A percentile compares a stretch with the other conserved stretches of the same genome.
Conservation (phyloP, 2,329 filamentous ascomycete species). For the Colletotrichum sp. region DNA sequence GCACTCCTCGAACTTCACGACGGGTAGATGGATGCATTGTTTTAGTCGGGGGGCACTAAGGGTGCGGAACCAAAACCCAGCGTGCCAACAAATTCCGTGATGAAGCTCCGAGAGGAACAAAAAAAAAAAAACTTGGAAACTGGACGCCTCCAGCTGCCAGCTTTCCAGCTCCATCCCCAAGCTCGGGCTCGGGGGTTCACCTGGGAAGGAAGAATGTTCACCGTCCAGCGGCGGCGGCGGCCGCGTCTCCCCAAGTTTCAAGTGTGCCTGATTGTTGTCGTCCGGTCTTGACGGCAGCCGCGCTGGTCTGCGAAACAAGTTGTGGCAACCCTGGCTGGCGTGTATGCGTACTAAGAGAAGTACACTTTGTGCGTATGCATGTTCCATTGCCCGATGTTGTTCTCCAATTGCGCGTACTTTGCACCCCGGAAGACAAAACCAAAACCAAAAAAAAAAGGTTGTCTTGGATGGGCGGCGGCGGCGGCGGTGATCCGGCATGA, state of each 20-base stretch:
- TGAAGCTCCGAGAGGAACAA: background rate
- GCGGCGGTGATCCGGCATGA: constrained; percentile 1
- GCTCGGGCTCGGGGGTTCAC: background rate
- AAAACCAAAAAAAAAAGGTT: background rate
- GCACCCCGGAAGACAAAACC: background rate
- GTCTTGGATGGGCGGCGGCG: background rate
- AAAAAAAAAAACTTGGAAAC: background rate
- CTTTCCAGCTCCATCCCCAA: background rate
- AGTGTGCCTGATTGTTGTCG: background rate
- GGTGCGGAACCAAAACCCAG: background rate
- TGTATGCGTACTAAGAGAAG: background rate
- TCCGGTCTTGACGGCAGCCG: background rate
- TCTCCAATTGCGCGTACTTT: background rate
- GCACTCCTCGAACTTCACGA: background rate
- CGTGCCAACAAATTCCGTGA: background rate
- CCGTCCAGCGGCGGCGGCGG: background rate
- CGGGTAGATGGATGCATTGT: background rate
- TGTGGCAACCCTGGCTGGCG: background rate
- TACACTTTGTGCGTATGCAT: background rate
- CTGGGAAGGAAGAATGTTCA: background rate
- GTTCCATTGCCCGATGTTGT: background rate
- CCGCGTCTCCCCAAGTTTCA: background rate
- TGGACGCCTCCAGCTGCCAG: background rate
- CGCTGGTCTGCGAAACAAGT: background rate
- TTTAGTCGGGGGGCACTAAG: background rate